These are phyloP conservation scores for Lentinus tigrinus DNA, from an alignment of 768 basidiomycete species.

Conservation along the genomic window DNA sequence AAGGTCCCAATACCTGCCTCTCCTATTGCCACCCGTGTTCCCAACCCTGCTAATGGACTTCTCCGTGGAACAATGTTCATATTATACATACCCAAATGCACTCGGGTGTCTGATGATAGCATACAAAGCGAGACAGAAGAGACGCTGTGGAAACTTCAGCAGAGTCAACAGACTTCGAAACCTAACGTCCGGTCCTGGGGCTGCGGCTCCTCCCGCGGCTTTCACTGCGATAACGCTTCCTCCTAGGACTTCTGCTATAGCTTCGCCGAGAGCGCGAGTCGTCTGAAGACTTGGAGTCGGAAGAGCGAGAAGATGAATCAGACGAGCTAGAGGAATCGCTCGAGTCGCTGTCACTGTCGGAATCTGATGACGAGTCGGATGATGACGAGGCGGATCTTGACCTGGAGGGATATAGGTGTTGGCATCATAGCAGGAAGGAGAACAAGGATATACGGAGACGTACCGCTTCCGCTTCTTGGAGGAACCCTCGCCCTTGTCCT, in stretches of 20 bases:
- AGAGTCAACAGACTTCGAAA: not conserved
- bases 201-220: constrained; percentile 18
- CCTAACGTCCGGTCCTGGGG: constrained; percentile 8
- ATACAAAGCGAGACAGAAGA: not conserved
- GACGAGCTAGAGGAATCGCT: constrained; percentile 35
- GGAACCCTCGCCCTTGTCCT: constrained; percentile 22
- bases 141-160: not conserved
- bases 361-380: constrained; percentile 6
- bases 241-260: constrained; percentile 7
- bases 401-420: not conserved
- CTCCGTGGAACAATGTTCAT: constrained; percentile 2
- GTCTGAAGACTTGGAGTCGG: constrained; percentile 40
- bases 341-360: constrained; percentile 16
- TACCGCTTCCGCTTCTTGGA: constrained; percentile 34
- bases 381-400: constrained; percentile 14
- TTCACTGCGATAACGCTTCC: constrained; percentile 21
- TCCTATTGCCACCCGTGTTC: not conserved
- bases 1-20: not conserved
- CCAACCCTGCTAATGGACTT: not conserved
- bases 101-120: not conserved
- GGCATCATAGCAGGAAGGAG: not conserved
- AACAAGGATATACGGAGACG: not conserved
- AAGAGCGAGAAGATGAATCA: constrained; percentile 42
- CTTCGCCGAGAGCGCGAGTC: constrained; percentile 38
- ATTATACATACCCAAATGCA: constrained; percentile 8